Evolutionary conservation across 768 basidiomycete species (phyloP), one percentile per base, ranked within the genome.

Genomic region (Phanerochaete carnosa): DNA sequence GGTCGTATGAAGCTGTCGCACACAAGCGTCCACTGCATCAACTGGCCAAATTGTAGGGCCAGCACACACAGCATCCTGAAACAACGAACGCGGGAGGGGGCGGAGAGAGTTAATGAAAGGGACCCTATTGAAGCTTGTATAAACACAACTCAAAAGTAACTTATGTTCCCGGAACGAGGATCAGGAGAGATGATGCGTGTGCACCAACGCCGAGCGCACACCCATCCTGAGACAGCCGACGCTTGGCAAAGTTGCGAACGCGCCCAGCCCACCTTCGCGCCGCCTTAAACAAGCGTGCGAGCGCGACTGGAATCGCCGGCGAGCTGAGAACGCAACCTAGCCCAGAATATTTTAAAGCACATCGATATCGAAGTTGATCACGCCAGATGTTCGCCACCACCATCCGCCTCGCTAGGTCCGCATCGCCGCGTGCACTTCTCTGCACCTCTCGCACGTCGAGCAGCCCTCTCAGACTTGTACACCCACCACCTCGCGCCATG

Each of bases 401-500:
- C 23, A 32, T 39, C 54, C 54, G 37, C 35, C 33, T 55, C 39
- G 33, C 51, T 22, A 30, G 29, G 8, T n/a, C 51, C 28, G 23
- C 29, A 19, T 11, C 39, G 35, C 54, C n/a, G 16, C 54, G 35
- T 37, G 26, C 39, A 4, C 55, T 43, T 30, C 43, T 46, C 39
- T 45, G 45, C 25, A 25, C n/a, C 49, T 23, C 52, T 1, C 35
- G 16, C 53, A 51, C 49, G 29, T 28, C 32, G 32, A 39, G 28
- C 33, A 35, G 32, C 6, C 51, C 15, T 15, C 54, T 33, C 23
- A 25, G 16, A 8, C 62, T 59, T 12, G 15, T 58, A 33, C 29
- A n/a, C 12, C 23, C 25, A 35, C 37, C 62, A 35, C 46, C 49
- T 22, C 64, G 67, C 58, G 62, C 55, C 25, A 74, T 74, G 70